Evolutionary conservation across 2,329 filamentous ascomycete genomes (phyloP).

Genomic region (Colletotrichum cordylinicola): DNA sequence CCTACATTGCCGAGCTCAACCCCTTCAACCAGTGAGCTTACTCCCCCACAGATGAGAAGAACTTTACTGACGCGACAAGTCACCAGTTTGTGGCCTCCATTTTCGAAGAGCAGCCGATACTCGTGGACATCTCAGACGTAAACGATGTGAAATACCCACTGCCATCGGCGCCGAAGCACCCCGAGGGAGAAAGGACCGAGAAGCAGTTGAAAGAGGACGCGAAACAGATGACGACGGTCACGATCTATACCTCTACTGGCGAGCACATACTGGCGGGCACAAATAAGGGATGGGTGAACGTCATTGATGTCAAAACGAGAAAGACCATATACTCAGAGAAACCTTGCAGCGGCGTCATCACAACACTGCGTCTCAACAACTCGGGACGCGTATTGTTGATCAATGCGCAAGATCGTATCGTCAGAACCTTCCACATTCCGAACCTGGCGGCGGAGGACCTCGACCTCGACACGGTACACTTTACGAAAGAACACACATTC

Average conservation of each 20-base stretch:
- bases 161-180: constrained; percentile 81
- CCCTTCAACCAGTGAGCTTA: constrained; percentile 79
- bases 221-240: constrained; percentile 93
- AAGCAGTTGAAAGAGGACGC: constrained; percentile 92
- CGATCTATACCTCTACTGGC: constrained; percentile 84
- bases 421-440: constrained; percentile 89
- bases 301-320: constrained; percentile 83
- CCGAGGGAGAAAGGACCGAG: constrained; percentile 75
- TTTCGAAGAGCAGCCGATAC: constrained; percentile 89
- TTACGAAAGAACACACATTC: constrained; percentile 96
- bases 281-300: constrained; percentile 94
- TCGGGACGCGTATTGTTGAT: constrained; percentile 89
- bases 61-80: constrained; percentile 4
- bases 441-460: constrained; percentile 73
- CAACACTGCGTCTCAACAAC: constrained; percentile 81
- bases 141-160: constrained; percentile 78
- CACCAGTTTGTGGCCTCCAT: constrained; percentile 88
- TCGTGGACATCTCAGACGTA: constrained; percentile 79
- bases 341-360: constrained; percentile 85
- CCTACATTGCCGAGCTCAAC: constrained; percentile 95
- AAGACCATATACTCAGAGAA: constrained; percentile 90
- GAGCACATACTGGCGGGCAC: constrained; percentile 92
- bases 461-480: constrained; percentile 83
- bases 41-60: not conserved
- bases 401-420: constrained; percentile 93